Evolutionary conservation across 495 filamentous ascomycete species (phyloP), one percentile per base, ranked within the genome.

Genomic region (Cryomyces minteri): DNA sequence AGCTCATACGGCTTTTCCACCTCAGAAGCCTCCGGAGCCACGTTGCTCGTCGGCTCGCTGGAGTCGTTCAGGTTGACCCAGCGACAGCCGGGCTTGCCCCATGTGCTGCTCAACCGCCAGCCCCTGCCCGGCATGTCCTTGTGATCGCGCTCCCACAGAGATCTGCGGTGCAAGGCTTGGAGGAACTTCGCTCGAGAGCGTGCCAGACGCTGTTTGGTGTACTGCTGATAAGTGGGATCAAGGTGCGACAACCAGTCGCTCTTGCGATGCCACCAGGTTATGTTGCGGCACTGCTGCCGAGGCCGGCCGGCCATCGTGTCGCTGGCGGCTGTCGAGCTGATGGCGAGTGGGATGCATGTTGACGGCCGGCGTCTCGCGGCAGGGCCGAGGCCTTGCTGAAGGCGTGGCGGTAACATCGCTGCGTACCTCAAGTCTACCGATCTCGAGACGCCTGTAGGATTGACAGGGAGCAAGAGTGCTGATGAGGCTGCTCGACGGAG

Each of bases 1-100:
- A 54, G 38, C 44, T 51, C 49, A 46, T 47, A 34, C 6, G 32
- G 45, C 4, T 40, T 32, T 31, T 30, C 41, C 32, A 10, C 34
- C 34, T 2, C 34, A 38, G 9, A 10, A 2, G 9, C 12, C 9
- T 14, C 34, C 34, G 9, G 9, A 9, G 34, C 12, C 9, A 10
- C 34, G 2, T 38, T 38, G 34, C 34, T 14, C 3, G 34, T 38
- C 34, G 9, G 9, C 12, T 14, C 34, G 9, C 12, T 14, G 3
- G 12, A 9, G 12, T 38, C 34, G 18, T 25, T 25, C 18, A 25
- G 18, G 12, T 38, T 14, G 9, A 38, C 34, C 1, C 1, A 2
- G 9, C 34, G 9, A 9, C 9, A 10, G 34, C 34, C 34, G 9
- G 9, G 34, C 9, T 38, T 38, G 34, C 9, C 9, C 34, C 34